Percentiles rank a stretch among this genome's conserved stretches.
phyloP scores from a whole-genome alignment of 2,329 filamentous ascomycete genomes.

The Aspergillus puulaauensis region DNA sequence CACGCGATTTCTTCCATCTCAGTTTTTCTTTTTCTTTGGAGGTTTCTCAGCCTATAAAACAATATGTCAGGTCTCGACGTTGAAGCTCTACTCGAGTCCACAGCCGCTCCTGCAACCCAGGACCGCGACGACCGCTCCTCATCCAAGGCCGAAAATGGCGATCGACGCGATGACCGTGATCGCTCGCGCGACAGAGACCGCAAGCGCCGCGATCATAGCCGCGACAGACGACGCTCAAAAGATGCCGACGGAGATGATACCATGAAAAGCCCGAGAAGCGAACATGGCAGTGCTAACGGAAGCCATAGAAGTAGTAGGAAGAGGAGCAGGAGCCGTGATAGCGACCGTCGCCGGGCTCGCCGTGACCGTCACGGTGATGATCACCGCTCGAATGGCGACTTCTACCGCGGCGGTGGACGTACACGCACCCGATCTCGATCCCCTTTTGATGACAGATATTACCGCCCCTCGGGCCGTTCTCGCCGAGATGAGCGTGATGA shows the following conservation, averaged over 20 bases:
- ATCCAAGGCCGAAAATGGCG: constrained; percentile 54
- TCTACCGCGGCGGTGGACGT: constrained; percentile 65
- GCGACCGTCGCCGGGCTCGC: constrained; percentile 70
- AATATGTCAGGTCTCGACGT: constrained; percentile 74
- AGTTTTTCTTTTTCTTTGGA: constrained; percentile 18
- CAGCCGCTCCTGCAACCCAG: constrained; percentile 60
- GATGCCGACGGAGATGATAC: constrained; percentile 58
- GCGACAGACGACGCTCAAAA: constrained; percentile 50
- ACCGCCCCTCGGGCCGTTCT: constrained; percentile 51
- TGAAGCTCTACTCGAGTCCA: constrained; percentile 86
- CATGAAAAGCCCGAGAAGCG: constrained; percentile 68
- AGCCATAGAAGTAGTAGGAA: constrained; percentile 80
- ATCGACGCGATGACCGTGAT: constrained; percentile 58
- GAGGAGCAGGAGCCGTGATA: constrained; percentile 75
- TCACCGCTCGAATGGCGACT: constrained; percentile 63
- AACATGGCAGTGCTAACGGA: constrained; percentile 67
- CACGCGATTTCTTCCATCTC: constrained; percentile 24
- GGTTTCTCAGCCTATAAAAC: constrained; percentile 25
- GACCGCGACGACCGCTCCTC: constrained; percentile 55
- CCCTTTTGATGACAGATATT: constrained; percentile 60
- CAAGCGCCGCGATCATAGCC: constrained; percentile 61
- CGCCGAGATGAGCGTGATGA: constrained; percentile 50
- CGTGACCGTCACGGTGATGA: constrained; percentile 63
- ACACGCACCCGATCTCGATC: constrained; percentile 71
- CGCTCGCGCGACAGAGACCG: constrained; percentile 59